phyloP scores from a whole-genome alignment of 805 yeast species.

The Jamesozyma lodderae region DNA sequence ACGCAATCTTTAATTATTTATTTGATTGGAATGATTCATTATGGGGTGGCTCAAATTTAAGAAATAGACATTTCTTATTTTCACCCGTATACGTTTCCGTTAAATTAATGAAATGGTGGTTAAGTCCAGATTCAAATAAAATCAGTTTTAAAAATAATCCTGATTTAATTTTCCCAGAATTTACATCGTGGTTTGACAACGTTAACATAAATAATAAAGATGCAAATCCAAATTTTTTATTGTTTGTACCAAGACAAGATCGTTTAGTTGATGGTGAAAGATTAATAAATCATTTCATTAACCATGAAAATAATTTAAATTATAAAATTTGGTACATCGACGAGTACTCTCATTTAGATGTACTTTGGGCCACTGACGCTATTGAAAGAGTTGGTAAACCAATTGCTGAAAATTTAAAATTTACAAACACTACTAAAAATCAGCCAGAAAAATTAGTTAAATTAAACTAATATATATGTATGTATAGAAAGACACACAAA shows the following conservation, averaged over 20 bases:
- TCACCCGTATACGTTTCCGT: constrained; percentile 82
- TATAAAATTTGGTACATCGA: constrained; percentile 35
- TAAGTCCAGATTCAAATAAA: constrained; percentile 35
- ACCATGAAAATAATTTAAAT: constrained; percentile 38
- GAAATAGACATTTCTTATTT: constrained; percentile 71
- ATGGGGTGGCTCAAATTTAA: constrained; percentile 57
- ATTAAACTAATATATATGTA: no score
- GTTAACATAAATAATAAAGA: constrained; percentile 8
- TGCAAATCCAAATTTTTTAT: constrained; percentile 47
- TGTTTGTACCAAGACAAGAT: constrained; percentile 68
- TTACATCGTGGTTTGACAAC: constrained; percentile 42
- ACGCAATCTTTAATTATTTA: constrained; percentile 73
- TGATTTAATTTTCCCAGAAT: constrained; percentile 40
- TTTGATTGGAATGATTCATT: constrained; percentile 78
- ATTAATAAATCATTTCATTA: constrained; percentile 53
- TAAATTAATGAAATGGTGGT: constrained; percentile 89
- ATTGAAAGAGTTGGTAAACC: constrained; percentile 52
- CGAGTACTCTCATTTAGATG: constrained; percentile 79
- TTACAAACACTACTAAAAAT: no score
- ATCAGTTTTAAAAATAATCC: constrained; percentile 34
- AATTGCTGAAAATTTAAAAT: constrained; percentile 30
- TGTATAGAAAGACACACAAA: no score
- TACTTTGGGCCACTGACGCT: constrained; percentile 85
- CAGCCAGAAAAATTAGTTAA: no score
- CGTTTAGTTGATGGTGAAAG: constrained; percentile 69